Base-by-base conservation (phyloP, 495 filamentous ascomycete species). In the Clavariopsis aquatica region DNA sequence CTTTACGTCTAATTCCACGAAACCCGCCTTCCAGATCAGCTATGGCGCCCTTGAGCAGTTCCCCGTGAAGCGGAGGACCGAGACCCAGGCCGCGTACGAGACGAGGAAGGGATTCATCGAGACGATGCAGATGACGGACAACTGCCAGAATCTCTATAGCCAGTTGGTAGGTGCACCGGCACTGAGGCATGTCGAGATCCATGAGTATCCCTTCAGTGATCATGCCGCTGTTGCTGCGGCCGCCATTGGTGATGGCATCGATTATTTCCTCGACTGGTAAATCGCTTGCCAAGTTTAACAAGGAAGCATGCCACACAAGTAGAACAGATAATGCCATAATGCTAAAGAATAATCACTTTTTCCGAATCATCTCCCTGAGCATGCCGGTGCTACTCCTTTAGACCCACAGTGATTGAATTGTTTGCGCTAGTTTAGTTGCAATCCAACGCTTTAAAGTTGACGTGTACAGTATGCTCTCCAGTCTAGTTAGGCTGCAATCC, bases 251-350 rank as follows among this genome's bases (percentile, higher is more conserved):
- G 64, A 67, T 53, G 64, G 64, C 15, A 57, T 67, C 57, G 64
- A 67, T 34, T 67, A 67, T 53, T 67, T 67, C 46, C 31, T 67
- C 6, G 57, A 67, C 47, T 62, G 53, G 57, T 62, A 29, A 20
- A 23, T 13, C 38, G 26, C 31, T 6, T 13, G 31, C 13, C 13
- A 36, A n/a, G n/a, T n/a, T n/a, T n/a, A n/a, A n/a, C n/a, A n/a
- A n/a, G n/a, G n/a, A n/a, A n/a, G n/a, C n/a, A n/a, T n/a, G n/a
- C n/a, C n/a, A n/a, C n/a, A n/a, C n/a, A n/a, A n/a, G n/a, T n/a
- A n/a, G n/a, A n/a, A n/a, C n/a, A 34, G 31, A 34, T 34, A 34
- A 34, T 34, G 12, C n/a, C n/a, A n/a, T n/a, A n/a, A n/a, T n/a
- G n/a, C n/a, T n/a, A n/a, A n/a, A n/a, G n/a, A n/a, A n/a, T n/a